phyloP scores from a whole-genome alignment of 805 yeast genomes.

The Sungouiella thailandica region DNA sequence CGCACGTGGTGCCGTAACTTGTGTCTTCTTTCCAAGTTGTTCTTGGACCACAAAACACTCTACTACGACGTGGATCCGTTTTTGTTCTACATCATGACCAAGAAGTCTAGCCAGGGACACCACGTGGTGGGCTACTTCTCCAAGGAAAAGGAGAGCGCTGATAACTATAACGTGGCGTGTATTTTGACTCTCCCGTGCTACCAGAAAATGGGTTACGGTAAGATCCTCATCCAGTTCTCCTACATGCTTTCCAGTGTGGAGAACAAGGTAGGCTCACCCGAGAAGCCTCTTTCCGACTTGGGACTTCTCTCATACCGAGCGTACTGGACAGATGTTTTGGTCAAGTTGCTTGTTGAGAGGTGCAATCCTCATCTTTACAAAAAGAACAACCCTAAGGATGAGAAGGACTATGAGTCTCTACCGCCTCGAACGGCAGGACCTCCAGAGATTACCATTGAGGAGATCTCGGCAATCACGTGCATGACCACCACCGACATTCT shows the following conservation, averaged over 20 bases:
- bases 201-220: slow-evolving; percentile 93
- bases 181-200: slow-evolving; percentile 93
- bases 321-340: slow-evolving; percentile 90
- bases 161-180: slow-evolving; percentile 94
- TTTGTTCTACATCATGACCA: slow-evolving; percentile 92
- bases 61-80: slow-evolving; percentile 99
- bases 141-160: slow-evolving; percentile 94
- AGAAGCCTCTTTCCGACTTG: slow-evolving; percentile 91
- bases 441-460: slow-evolving; percentile 77
- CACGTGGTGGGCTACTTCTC: slow-evolving; percentile 96
- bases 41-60: slow-evolving; percentile 91
- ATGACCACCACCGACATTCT: slow-evolving; percentile 96
- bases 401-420: slow-evolving; percentile 12
- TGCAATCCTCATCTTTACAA: slow-evolving; percentile 34
- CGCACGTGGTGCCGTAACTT: slow-evolving; percentile 96
- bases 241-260: slow-evolving; percentile 87
- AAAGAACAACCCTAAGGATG: slow-evolving; percentile 30
- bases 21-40: slow-evolving; percentile 83
- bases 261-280: slow-evolving; percentile 92
- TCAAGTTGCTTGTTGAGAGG: slow-evolving; percentile 63
- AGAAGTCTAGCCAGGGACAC: slow-evolving; percentile 84
- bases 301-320: slow-evolving; percentile 93
- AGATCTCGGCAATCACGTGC: slow-evolving; percentile 76
- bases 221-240: slow-evolving; percentile 85
- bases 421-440: slow-evolving; percentile 16